Evolutionary conservation across 306 rosid genomes (phyloP), one percentile per base, ranked within the genome.

Genomic region (Echinosophora koreensis): DNA sequence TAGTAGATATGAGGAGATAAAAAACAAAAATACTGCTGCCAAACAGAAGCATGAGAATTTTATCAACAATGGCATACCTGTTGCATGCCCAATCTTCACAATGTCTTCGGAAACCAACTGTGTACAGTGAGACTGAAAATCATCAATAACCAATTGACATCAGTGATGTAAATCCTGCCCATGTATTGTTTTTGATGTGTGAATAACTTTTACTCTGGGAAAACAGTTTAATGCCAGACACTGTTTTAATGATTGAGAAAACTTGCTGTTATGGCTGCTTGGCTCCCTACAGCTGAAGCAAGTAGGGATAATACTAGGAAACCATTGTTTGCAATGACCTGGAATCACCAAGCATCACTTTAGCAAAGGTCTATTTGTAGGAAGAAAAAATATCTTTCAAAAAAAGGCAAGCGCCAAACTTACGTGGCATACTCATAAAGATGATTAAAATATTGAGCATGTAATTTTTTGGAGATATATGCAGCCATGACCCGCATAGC

Each of bases 131-230:
- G 89, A 80, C 98, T 87, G 62, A 91, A 87, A 60, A 94, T 66
- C 96, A 91, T 94, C 84, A 94, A 71, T 60, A 91, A 74, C 97
- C 98, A 94, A 76, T 94, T 94, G 65, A 91, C 87, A 79, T 90
- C 98, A 0, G 98, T 96, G 79, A 94, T 90, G 80, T 94, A 94
- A 62, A 94, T 88, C 84, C n/a, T 92, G 98, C 14, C 97, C 93
- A 37, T 83, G 80, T 73, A 82, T 90, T 14, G 65, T 86, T 81
- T 84, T 90, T 44, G 98, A 94, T 57, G 98, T 91, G 84, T 94
- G 97, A 82, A 94, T 82, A 46, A 94, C 94, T 91, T 94, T 90
- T 3, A 92, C 98, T 81, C 98, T 85, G 3, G 98, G 98, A 66
- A 94, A 94, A 80, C 98, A 94, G 73, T 90, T 89, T 5, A 94